Conservation (phyloP, 192 early-diverging fungal genomes). For the Coemansia aciculifera region DNA sequence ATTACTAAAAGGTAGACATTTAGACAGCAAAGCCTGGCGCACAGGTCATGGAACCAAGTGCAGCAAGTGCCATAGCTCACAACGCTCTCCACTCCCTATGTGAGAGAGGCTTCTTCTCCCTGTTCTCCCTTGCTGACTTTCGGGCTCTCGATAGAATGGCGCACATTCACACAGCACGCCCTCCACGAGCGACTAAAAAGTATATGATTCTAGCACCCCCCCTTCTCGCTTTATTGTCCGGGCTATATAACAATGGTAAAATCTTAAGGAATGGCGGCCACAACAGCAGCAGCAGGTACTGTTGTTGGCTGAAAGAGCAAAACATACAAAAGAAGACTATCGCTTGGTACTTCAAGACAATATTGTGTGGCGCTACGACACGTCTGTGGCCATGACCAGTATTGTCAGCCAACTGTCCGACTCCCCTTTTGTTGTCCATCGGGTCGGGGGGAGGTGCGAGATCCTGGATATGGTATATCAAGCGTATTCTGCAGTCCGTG, state of each 20-base stretch:
- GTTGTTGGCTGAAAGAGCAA: neutral
- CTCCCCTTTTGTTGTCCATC: neutral
- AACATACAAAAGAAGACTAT: neutral
- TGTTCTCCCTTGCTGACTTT: neutral
- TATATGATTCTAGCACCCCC: neutral
- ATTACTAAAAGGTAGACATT: too few species aligned
- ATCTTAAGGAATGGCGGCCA: too few species aligned
- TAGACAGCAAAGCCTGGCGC: neutral
- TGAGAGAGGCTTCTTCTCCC: neutral
- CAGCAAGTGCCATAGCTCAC: neutral
- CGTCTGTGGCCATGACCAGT: neutral
- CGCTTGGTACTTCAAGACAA: neutral
- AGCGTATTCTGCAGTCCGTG: constrained; percentile 37
- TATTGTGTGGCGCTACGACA: neutral
- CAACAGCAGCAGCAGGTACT: neutral
- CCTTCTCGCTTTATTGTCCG: neutral
- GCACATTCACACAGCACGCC: neutral
- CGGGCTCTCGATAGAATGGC: neutral
- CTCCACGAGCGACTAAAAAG: neutral
- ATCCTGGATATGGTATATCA: constrained; percentile 6
- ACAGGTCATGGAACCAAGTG: too few species aligned
- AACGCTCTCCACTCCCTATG: neutral
- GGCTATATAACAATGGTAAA: too few species aligned
- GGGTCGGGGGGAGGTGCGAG: neutral
- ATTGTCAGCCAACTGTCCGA: neutral